These are phyloP conservation scores for Fusarium kyushuense DNA, from an alignment of 2,329 filamentous ascomycete genomes.

Conservation along the genomic window DNA sequence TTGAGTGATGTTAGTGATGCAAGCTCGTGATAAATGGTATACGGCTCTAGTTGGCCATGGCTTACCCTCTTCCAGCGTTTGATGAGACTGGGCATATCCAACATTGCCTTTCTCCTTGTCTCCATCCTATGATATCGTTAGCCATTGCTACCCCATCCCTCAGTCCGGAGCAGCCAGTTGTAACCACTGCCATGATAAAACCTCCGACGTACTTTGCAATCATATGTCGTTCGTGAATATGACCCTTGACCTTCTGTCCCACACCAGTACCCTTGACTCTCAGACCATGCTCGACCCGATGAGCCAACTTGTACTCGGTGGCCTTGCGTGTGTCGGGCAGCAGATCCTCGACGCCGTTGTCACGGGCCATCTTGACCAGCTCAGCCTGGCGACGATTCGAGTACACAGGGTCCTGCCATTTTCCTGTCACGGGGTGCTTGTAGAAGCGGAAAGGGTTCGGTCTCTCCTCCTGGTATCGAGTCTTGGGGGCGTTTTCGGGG, in stretches of 20 bases:
- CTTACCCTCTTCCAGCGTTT: conserved; percentile 90
- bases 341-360: conserved; percentile 83
- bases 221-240: conserved; percentile 89
- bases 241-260: conserved; percentile 94
- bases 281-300: conserved; percentile 82
- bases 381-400: conserved; percentile 91
- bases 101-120: conserved; percentile 89
- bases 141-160: conserved; percentile 12
- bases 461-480: conserved; percentile 66
- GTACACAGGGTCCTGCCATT: conserved; percentile 85
- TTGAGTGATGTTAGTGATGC: conserved; percentile 51
- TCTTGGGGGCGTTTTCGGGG: conserved; percentile 58
- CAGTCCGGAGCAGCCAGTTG: neutral
- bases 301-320: conserved; percentile 75
- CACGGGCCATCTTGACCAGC: conserved; percentile 84
- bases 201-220: conserved; percentile 72
- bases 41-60: neutral
- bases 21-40: neutral
- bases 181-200: neutral
- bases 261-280: conserved; percentile 93
- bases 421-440: conserved; percentile 82
- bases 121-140: conserved; percentile 72
- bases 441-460: conserved; percentile 85
- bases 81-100: conserved; percentile 93
- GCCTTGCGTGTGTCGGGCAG: conserved; percentile 83